phyloP scores from a whole-genome alignment of 352 stramenopile genomes.

The Globisporangium spinosum region DNA sequence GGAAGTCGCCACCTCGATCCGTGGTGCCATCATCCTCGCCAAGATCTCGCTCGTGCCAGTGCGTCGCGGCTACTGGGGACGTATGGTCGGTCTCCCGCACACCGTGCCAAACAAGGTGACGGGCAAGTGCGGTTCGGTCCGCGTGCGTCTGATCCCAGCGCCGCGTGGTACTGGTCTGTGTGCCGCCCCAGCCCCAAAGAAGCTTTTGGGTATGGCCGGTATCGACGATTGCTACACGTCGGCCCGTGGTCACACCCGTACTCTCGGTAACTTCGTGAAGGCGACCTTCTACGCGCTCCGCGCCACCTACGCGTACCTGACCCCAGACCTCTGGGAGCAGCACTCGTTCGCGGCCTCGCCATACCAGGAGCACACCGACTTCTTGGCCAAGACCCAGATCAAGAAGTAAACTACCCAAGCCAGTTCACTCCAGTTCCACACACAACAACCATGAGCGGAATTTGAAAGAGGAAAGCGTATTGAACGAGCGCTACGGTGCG shows the following conservation, averaged over 20 bases:
- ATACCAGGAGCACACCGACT: constrained; percentile 99
- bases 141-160: constrained; percentile 98
- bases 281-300: constrained; percentile 97
- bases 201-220: constrained; percentile 98
- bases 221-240: constrained; percentile 98
- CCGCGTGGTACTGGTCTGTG: constrained; percentile 99
- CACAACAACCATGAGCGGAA: constrained; percentile 9
- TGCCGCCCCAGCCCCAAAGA: constrained; percentile 97
- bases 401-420: constrained; percentile 71
- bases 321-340: constrained; percentile 98
- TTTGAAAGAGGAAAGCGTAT: constrained; percentile 71
- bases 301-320: constrained; percentile 98
- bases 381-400: constrained; percentile 95
- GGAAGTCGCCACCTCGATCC: constrained; percentile 99
- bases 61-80: constrained; percentile 98
- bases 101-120: constrained; percentile 99
- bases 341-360: constrained; percentile 90
- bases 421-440: constrained; percentile 5
- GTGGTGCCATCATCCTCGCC: constrained; percentile 98
- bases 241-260: constrained; percentile 97
- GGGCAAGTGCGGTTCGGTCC: constrained; percentile 99
- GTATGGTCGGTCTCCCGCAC: constrained; percentile 93
- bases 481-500: constrained; percentile 87
- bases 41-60: constrained; percentile 99
- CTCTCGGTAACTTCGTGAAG: constrained; percentile 99